A percentile compares a stretch with the other conserved stretches of the same genome.
Evolutionary conservation across 345 rosid species (phyloP).

Genomic region (Atalantia buxifolia): DNA sequence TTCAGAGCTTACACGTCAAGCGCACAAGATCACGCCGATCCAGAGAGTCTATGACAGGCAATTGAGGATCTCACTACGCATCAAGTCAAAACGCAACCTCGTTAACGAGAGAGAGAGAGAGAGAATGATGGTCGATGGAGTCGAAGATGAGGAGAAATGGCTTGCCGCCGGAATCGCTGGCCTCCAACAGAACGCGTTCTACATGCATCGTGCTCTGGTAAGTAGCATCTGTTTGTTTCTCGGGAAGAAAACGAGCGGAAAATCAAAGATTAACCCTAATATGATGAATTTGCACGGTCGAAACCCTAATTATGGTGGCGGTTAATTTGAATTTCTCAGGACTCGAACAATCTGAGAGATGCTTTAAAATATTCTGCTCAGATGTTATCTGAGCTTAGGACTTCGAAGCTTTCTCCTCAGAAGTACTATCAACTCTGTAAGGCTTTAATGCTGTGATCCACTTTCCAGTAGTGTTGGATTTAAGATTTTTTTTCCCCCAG

Average conservation of each 20-base stretch:
- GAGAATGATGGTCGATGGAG: conserved; percentile 79
- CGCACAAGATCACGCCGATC: conserved; percentile 21
- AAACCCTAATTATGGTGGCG: neutral
- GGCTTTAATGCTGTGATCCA: conserved; percentile 26
- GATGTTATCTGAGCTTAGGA: conserved; percentile 97
- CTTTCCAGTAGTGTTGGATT: conserved; percentile 11
- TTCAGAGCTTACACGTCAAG: conserved; percentile 2
- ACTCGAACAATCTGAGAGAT: conserved; percentile 91
- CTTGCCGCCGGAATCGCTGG: conserved; percentile 90
- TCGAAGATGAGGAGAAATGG: conserved; percentile 98
- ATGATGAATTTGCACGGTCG: conserved; percentile 3
- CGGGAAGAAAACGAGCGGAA: neutral
- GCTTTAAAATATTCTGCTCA: conserved; percentile 98
- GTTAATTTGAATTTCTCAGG: conserved; percentile 36
- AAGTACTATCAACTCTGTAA: conserved; percentile 94
- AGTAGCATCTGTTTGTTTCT: conserved; percentile 18
- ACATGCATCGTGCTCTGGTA: conserved; percentile 99
- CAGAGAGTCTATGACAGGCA: conserved; percentile 22
- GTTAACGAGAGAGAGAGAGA: conserved; percentile 15
- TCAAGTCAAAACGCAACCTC: conserved; percentile 38
- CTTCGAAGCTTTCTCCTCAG: conserved; percentile 96
- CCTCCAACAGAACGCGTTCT: conserved; percentile 95
- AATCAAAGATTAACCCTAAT: conserved; percentile 22
- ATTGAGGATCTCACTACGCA: conserved; percentile 12
- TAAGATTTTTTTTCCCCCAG: neutral